These are phyloP conservation scores for Leptosphaerulina australis DNA, from an alignment of 2,329 filamentous ascomycete genomes.

Conservation along the genomic window DNA sequence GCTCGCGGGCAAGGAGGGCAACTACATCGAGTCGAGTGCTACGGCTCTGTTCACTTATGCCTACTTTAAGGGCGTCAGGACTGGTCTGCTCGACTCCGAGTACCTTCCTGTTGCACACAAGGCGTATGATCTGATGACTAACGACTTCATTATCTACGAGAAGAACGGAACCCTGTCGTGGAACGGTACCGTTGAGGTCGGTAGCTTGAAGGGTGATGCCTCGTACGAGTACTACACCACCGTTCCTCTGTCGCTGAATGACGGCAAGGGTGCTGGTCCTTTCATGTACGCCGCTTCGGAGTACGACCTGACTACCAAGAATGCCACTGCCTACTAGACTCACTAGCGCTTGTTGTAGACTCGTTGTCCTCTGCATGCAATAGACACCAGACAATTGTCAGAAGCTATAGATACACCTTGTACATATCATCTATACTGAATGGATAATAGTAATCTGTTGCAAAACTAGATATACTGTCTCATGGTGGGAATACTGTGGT, in stretches of 20 bases:
- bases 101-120: conserved; percentile 51
- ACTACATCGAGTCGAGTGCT: conserved; percentile 66
- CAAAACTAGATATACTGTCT: not conserved
- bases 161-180: conserved; percentile 57
- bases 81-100: conserved; percentile 40
- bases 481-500: no score
- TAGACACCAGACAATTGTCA: not conserved
- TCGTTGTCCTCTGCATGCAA: not conserved
- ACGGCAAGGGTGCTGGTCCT: conserved; percentile 51
- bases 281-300: conserved; percentile 50
- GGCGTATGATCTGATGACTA: conserved; percentile 53
- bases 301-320: conserved; percentile 28
- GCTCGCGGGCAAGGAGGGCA: conserved; percentile 55
- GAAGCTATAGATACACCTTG: not conserved
- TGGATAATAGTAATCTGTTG: not conserved
- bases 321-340: not conserved
- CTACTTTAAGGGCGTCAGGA: conserved; percentile 44
- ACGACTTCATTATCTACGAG: conserved; percentile 55
- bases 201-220: conserved; percentile 57
- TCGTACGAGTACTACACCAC: conserved; percentile 56
- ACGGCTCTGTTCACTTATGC: conserved; percentile 58
- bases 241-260: conserved; percentile 44
- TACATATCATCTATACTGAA: conserved; percentile 1
- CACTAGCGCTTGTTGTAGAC: not conserved
- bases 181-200: conserved; percentile 60